A percentile compares a stretch with the other conserved stretches of the same genome.
phyloP scores from a whole-genome alignment of 2,329 filamentous ascomycete species.

The Metarhizium album region DNA sequence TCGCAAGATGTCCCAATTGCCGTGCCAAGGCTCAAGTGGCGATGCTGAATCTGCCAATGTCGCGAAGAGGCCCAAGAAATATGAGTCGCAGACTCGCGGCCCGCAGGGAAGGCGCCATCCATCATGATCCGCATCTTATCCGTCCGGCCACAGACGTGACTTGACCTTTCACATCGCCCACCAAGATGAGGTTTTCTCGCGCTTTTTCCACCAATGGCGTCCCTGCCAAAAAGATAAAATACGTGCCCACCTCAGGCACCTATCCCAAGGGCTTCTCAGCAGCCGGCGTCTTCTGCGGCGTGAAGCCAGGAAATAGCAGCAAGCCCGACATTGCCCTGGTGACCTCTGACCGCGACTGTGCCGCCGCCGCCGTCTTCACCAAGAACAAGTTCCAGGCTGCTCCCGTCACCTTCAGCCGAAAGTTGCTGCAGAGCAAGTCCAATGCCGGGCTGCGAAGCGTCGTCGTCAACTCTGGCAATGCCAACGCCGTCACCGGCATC shows the following conservation, averaged over 20 bases:
- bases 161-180: slow-evolving; percentile 6
- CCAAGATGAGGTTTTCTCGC: slow-evolving; percentile 23
- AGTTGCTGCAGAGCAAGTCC: slow-evolving; percentile 54
- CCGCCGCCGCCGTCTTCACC: slow-evolving; percentile 87
- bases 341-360: slow-evolving; percentile 74
- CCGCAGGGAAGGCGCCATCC: too few species aligned
- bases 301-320: slow-evolving; percentile 85
- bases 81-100: too few species aligned
- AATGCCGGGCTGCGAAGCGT: slow-evolving; percentile 68
- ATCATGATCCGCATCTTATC: too few species aligned
- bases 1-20: too few species aligned
- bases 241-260: slow-evolving; percentile 71
- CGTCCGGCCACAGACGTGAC: neutral
- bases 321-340: slow-evolving; percentile 87
- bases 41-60: too few species aligned
- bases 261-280: slow-evolving; percentile 87
- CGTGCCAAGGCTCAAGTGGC: too few species aligned
- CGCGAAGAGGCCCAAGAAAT: too few species aligned
- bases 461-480: slow-evolving; percentile 90
- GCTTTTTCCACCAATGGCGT: slow-evolving; percentile 31
- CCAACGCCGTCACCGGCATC: slow-evolving; percentile 91
- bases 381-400: slow-evolving; percentile 98
- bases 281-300: slow-evolving; percentile 80
- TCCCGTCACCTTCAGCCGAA: slow-evolving; percentile 75
- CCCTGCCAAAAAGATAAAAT: slow-evolving; percentile 77